Percentiles rank a stretch among this genome's conserved stretches.
phyloP scores from a whole-genome alignment of 2,329 filamentous ascomycete species.

The Grosmannia serpens region DNA sequence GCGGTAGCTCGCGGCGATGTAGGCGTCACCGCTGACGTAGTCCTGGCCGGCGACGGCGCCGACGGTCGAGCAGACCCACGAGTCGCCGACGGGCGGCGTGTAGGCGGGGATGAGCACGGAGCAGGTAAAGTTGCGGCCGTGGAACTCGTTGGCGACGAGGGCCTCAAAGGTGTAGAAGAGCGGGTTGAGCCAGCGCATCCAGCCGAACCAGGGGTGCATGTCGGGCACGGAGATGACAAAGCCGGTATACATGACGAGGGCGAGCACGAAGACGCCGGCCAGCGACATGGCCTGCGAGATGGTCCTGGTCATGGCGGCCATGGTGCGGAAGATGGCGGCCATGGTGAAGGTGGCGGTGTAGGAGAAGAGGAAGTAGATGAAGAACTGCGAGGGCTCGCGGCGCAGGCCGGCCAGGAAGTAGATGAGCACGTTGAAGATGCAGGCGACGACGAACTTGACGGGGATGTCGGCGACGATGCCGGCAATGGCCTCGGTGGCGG shows the following conservation, averaged over 20 bases:
- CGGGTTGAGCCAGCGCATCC: conserved; percentile 72
- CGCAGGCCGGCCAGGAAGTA: conserved; percentile 84
- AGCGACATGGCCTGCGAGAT: conserved; percentile 52
- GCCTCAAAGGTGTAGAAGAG: conserved; percentile 71
- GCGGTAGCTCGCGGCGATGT: conserved; percentile 39
- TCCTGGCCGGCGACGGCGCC: conserved; percentile 42
- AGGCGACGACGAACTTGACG: conserved; percentile 62
- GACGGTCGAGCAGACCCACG: conserved; percentile 45
- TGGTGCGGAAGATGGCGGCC: conserved; percentile 77
- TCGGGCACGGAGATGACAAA: conserved; percentile 51
- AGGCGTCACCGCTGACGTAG: conserved; percentile 46
- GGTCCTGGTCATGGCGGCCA: conserved; percentile 62
- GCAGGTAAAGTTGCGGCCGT: conserved; percentile 47
- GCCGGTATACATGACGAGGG: conserved; percentile 57
- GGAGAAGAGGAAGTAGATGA: conserved; percentile 71
- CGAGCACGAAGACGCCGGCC: conserved; percentile 48
- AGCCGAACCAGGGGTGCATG: conserved; percentile 69
- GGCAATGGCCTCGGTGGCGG: conserved; percentile 71
- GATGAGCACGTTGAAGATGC: conserved; percentile 66
- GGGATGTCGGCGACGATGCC: conserved; percentile 81
- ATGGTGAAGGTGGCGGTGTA: conserved; percentile 64
- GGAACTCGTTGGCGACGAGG: conserved; percentile 74
- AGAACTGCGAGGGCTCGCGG: conserved; percentile 63
- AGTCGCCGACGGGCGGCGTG: conserved; percentile 19
- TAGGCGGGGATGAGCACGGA: conserved; percentile 28